Evolutionary conservation across 2,329 filamentous ascomycete genomes (phyloP).

Genomic region (Apiospora hydei): DNA sequence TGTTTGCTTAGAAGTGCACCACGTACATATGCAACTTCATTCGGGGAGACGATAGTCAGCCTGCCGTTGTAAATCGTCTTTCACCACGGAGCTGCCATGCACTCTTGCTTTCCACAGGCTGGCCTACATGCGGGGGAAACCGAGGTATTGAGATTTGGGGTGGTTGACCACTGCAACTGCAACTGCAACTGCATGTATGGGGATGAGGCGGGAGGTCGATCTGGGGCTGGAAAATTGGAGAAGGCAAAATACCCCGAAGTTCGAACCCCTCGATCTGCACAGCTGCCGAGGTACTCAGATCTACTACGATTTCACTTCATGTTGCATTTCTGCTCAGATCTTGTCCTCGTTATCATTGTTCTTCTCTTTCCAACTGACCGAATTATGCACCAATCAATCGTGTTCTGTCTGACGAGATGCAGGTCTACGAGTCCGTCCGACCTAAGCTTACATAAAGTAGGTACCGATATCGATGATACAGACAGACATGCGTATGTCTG

Average conservation of each 20-base stretch:
- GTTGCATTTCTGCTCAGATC: not conserved
- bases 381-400: not conserved
- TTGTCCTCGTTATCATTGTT: not conserved
- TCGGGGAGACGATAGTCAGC: not conserved
- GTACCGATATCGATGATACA: not conserved
- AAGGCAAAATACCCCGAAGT: not conserved
- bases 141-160: constrained; percentile 26
- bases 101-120: not conserved
- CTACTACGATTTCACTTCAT: not conserved
- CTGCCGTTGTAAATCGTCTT: not conserved
- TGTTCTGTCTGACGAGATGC: not conserved
- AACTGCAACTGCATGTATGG: not conserved
- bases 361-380: not conserved
- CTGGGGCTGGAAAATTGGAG: constrained; percentile 27
- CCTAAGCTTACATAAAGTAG: too few relatives aligned
- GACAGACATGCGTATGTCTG: not conserved
- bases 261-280: not conserved
- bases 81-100: not conserved
- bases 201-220: constrained; percentile 16
- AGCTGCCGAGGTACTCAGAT: constrained; percentile 12
- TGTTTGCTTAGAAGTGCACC: not conserved
- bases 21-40: not conserved
- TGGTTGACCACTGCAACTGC: not conserved
- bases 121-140: constrained; percentile 23
- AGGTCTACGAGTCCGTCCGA: not conserved